Conservation (phyloP, 345 rosid genomes). For the Citrus reticulata region DNA sequence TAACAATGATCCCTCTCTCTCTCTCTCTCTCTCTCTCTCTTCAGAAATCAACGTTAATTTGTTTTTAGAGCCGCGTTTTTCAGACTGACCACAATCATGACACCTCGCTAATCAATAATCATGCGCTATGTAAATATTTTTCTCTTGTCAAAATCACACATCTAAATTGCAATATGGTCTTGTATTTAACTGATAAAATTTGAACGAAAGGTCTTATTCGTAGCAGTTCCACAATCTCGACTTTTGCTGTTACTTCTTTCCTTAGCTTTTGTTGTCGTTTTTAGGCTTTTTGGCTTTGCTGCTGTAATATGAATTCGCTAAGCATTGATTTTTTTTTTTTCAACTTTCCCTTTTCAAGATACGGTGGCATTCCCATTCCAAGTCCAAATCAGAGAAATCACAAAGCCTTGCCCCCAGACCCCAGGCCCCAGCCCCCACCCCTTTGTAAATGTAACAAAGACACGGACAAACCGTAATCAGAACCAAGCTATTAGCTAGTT, state of each 20-base stretch:
- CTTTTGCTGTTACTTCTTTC: constrained; percentile 23
- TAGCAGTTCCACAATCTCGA: constrained; percentile 46
- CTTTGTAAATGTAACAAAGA: not conserved
- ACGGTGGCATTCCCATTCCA: constrained; percentile 6
- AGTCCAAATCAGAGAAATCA: not conserved
- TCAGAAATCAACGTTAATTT: constrained; percentile 15
- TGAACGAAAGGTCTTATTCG: constrained; percentile 46
- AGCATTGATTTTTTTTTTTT: not conserved
- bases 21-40: not conserved
- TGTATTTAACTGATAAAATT: constrained; percentile 28
- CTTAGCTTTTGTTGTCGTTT: not conserved
- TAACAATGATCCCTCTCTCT: constrained; percentile 4
- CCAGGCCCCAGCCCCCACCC: not conserved
- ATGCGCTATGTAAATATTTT: not conserved
- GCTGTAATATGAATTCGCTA: too few relatives aligned
- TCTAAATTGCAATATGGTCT: constrained; percentile 22
- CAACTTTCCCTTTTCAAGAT: constrained; percentile 24
- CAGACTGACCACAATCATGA: constrained; percentile 45
- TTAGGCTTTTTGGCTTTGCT: too few relatives aligned
- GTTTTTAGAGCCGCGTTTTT: constrained; percentile 33
- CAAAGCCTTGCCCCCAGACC: not conserved
- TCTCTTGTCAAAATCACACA: constrained; percentile 35
- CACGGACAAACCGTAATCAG: not conserved
- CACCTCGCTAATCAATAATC: constrained; percentile 25
- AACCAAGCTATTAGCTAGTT: constrained; percentile 25